Conservation (phyloP, 345 rosid genomes). For the Murraya koenigii region DNA sequence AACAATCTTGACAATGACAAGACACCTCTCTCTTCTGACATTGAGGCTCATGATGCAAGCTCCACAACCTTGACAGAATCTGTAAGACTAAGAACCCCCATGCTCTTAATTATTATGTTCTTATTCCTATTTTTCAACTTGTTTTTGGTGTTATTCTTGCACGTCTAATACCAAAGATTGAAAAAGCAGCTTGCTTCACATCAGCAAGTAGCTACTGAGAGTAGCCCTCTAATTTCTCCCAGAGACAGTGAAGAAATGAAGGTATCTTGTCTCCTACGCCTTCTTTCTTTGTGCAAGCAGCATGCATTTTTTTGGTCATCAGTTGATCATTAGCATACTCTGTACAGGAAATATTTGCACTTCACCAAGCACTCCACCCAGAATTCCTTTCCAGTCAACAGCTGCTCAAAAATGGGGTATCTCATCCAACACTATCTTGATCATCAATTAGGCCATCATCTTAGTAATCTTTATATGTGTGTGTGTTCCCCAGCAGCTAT, state of each 20-base stretch:
- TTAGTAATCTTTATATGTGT: neutral
- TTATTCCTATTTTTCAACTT: no score
- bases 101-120: neutral
- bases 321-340: neutral
- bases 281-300: neutral
- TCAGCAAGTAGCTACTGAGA: slow-evolving; percentile 35
- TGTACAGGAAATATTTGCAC: slow-evolving; percentile 53
- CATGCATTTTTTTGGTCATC: neutral
- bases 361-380: slow-evolving; percentile 63
- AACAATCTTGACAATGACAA: slow-evolving; percentile 32
- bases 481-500: slow-evolving; percentile 41
- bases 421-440: slow-evolving; percentile 4
- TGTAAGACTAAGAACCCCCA: slow-evolving; percentile 28
- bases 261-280: slow-evolving; percentile 35
- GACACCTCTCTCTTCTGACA: slow-evolving; percentile 31
- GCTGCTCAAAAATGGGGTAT: slow-evolving; percentile 56
- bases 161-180: neutral
- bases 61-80: slow-evolving; percentile 36
- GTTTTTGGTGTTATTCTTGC: neutral
- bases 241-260: slow-evolving; percentile 78
- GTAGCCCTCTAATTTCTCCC: slow-evolving; percentile 64
- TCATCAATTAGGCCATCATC: neutral
- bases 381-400: slow-evolving; percentile 57
- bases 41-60: slow-evolving; percentile 37
- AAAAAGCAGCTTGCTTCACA: slow-evolving; percentile 31